phyloP scores from a whole-genome alignment of 768 basidiomycete genomes.

The Leccinum ochraceum region DNA sequence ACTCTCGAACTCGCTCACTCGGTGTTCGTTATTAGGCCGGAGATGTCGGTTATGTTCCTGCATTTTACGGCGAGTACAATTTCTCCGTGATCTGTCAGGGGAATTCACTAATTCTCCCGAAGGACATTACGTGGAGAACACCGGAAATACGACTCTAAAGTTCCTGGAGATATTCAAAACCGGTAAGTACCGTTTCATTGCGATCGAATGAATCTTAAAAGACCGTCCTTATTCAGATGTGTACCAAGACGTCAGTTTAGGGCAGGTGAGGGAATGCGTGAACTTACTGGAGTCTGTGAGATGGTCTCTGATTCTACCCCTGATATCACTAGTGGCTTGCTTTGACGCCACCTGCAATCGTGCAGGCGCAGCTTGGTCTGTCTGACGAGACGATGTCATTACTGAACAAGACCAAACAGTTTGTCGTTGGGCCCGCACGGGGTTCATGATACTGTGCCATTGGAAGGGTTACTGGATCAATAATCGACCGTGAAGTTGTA shows the following conservation, averaged over 20 bases:
- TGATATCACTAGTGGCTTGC: constrained; percentile 41
- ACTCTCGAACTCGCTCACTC: neutral
- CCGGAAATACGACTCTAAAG: constrained; percentile 47
- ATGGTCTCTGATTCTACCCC: neutral
- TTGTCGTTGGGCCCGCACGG: constrained; percentile 34
- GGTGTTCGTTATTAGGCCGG: constrained; percentile 17
- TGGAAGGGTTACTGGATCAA: neutral
- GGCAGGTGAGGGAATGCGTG: constrained; percentile 38
- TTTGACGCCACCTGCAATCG: constrained; percentile 46
- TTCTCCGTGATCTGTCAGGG: neutral
- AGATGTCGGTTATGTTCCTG: constrained; percentile 22
- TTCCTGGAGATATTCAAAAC: constrained; percentile 52
- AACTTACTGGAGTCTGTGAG: neutral
- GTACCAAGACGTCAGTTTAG: constrained; percentile 42
- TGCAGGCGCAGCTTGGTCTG: constrained; percentile 46
- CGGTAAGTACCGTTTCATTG: constrained; percentile 20
- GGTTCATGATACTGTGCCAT: neutral
- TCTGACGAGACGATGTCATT: constrained; percentile 37
- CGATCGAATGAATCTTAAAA: neutral
- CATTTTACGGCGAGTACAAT: constrained; percentile 12
- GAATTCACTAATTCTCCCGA: neutral
- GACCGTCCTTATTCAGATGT: constrained; percentile 12
- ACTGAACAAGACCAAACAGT: constrained; percentile 41
- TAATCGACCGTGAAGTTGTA: neutral
- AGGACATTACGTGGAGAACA: constrained; percentile 59